A percentile compares a stretch with the other conserved stretches of the same genome.
phyloP scores from a whole-genome alignment of 2,329 filamentous ascomycete species.

The Botrytis pseudocinerea region DNA sequence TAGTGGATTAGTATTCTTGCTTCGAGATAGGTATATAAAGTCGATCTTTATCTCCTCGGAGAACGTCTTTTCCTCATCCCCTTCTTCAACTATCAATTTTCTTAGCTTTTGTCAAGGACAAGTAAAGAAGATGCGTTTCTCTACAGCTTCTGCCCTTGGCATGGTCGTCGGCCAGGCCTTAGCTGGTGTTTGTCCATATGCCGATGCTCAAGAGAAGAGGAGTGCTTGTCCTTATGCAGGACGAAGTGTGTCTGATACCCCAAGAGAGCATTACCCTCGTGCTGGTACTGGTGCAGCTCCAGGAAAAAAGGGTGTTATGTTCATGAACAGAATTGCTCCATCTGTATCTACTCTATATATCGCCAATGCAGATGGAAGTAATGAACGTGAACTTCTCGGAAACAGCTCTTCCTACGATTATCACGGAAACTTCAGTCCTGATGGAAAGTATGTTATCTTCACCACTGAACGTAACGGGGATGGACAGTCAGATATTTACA shows the following conservation, averaged over 20 bases:
- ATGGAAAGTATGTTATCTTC: slow-evolving; percentile 46
- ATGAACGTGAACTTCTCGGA: slow-evolving; percentile 42
- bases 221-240: slow-evolving; percentile 1
- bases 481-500: slow-evolving; percentile 47
- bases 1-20: background rate
- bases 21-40: background rate
- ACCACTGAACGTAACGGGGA: slow-evolving; percentile 47
- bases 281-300: background rate
- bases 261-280: background rate
- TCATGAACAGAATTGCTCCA: slow-evolving; percentile 45
- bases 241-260: background rate
- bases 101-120: background rate
- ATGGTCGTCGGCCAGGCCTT: background rate
- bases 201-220: slow-evolving; percentile 4
- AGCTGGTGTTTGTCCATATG: background rate
- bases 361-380: slow-evolving; percentile 45
- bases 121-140: slow-evolving; percentile 7
- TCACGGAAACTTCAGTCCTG: slow-evolving; percentile 43
- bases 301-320: slow-evolving; percentile 25
- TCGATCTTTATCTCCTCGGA: background rate
- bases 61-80: background rate
- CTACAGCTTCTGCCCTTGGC: background rate
- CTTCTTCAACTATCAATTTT: background rate
- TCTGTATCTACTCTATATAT: slow-evolving; percentile 38
- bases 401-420: slow-evolving; percentile 42